Evolutionary conservation across 1,284 basidiomycete species (phyloP).

Genomic region (Cutaneotrichosporon sp.): DNA sequence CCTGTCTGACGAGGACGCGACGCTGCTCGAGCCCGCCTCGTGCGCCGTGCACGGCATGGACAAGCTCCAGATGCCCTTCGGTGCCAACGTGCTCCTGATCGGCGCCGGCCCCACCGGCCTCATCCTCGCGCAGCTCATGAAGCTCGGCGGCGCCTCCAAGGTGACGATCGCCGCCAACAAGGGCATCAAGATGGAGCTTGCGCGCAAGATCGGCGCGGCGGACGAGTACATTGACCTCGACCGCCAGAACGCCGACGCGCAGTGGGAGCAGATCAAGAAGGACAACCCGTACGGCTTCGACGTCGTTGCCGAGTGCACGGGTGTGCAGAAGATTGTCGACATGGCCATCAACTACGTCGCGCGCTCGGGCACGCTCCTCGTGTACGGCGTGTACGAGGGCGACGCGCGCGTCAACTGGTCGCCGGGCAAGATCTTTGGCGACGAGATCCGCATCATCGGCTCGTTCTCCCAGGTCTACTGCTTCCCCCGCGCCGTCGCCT

Average conservation of each 20-base stretch:
- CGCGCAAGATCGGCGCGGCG: conserved; percentile 69
- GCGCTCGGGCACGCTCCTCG: conserved; percentile 56
- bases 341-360: conserved; percentile 80
- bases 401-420: conserved; percentile 77
- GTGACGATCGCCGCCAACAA: conserved; percentile 80
- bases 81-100: conserved; percentile 73
- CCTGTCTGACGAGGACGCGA: conserved; percentile 81
- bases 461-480: conserved; percentile 82
- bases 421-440: conserved; percentile 78
- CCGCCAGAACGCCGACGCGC: conserved; percentile 67
- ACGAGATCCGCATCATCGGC: conserved; percentile 82
- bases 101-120: conserved; percentile 68
- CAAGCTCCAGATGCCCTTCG: conserved; percentile 73
- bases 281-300: conserved; percentile 84
- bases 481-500: conserved; percentile 84
- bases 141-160: conserved; percentile 72
- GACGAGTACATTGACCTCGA: conserved; percentile 84
- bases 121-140: conserved; percentile 80
- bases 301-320: conserved; percentile 84
- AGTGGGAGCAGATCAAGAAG: conserved; percentile 75
- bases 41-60: conserved; percentile 87
- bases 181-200: conserved; percentile 81
- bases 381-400: conserved; percentile 67
- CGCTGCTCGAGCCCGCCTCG: conserved; percentile 81
- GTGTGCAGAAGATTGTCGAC: conserved; percentile 75